A percentile compares a stretch with the other conserved stretches of the same genome.
These are phyloP conservation scores for Coemansia brasiliensis DNA, from an alignment of 192 early-diverging fungal genomes.

Conservation along the genomic window DNA sequence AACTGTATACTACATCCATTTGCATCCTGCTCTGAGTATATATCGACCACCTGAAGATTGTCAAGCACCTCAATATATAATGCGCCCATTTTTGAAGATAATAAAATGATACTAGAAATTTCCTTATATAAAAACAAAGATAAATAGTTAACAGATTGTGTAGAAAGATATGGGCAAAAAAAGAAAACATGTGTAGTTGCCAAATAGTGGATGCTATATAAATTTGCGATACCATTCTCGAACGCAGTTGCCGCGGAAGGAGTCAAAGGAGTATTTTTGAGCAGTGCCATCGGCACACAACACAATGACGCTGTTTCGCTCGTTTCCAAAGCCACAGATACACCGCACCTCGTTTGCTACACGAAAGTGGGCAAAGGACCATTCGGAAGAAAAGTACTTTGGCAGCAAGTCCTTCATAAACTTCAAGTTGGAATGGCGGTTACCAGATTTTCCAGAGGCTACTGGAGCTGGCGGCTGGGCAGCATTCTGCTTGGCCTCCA, in stretches of 20 bases:
- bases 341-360: slow-evolving; percentile 77
- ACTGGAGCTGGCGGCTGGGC: slow-evolving; percentile 14
- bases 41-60: slow-evolving; percentile 41
- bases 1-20: background rate
- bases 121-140: too few relatives aligned
- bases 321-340: slow-evolving; percentile 77
- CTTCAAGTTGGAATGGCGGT: slow-evolving; percentile 59
- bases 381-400: slow-evolving; percentile 93
- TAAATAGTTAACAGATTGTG: too few relatives aligned
- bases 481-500: slow-evolving; percentile 57
- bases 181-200: background rate
- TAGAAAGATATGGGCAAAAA: background rate
- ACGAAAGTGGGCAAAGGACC: slow-evolving; percentile 89
- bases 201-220: slow-evolving; percentile 18
- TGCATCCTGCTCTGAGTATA: slow-evolving; percentile 20
- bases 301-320: slow-evolving; percentile 75
- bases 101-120: background rate
- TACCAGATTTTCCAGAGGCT: slow-evolving; percentile 35
- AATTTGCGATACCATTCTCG: slow-evolving; percentile 58
- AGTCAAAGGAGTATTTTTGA: slow-evolving; percentile 84
- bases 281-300: slow-evolving; percentile 85
- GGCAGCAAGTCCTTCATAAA: slow-evolving; percentile 86
- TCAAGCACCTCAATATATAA: slow-evolving; percentile 47
- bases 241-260: slow-evolving; percentile 54
- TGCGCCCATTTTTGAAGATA: slow-evolving; percentile 9